Percentiles rank a stretch among this genome's conserved stretches.
Evolutionary conservation across 176 grass and related monocot species (phyloP).

Genomic region (Juncus effusus): DNA sequence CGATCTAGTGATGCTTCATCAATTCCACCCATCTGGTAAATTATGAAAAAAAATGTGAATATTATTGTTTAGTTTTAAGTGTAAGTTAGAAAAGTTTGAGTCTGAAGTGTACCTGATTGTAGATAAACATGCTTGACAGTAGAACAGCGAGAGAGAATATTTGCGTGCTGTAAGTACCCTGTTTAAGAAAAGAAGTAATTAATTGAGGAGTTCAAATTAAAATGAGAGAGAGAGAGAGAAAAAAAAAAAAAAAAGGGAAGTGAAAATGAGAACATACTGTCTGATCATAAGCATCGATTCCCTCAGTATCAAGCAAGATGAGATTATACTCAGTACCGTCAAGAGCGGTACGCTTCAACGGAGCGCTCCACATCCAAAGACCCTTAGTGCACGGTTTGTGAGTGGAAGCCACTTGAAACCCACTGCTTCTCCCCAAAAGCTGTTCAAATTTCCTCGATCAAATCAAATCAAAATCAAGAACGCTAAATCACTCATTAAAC

Average conservation of each 20-base stretch:
- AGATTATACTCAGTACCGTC: slow-evolving; percentile 93
- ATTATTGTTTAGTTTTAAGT: neutral
- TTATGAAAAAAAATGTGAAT: slow-evolving; percentile 1
- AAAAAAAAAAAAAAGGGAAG: neutral
- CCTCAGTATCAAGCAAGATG: slow-evolving; percentile 88
- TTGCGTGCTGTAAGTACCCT: slow-evolving; percentile 97
- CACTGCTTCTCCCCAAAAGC: slow-evolving; percentile 80
- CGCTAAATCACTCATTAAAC: slow-evolving; percentile 12
- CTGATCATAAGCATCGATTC: slow-evolving; percentile 99
- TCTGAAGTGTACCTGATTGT: slow-evolving; percentile 69
- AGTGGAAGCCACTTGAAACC: slow-evolving; percentile 95
- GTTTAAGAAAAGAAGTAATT: slow-evolving; percentile 29
- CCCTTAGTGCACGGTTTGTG: slow-evolving; percentile 98
- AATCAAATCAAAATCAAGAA: slow-evolving; percentile 19
- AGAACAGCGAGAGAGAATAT: slow-evolving; percentile 96
- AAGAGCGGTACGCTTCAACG: slow-evolving; percentile 79
- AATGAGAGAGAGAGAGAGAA: slow-evolving; percentile 3
- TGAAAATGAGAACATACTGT: slow-evolving; percentile 47
- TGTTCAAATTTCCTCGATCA: slow-evolving; percentile 1
- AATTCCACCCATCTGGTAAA: slow-evolving; percentile 89
- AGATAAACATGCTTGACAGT: slow-evolving; percentile 98
- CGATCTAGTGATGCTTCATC: slow-evolving; percentile 92
- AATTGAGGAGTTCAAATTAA: neutral
- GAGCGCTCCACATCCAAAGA: slow-evolving; percentile 96
- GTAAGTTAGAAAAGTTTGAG: neutral